A percentile compares a stretch with the other conserved stretches of the same genome.
Conservation (phyloP, 495 filamentous ascomycete genomes). For the Clavariopsis aquatica region DNA sequence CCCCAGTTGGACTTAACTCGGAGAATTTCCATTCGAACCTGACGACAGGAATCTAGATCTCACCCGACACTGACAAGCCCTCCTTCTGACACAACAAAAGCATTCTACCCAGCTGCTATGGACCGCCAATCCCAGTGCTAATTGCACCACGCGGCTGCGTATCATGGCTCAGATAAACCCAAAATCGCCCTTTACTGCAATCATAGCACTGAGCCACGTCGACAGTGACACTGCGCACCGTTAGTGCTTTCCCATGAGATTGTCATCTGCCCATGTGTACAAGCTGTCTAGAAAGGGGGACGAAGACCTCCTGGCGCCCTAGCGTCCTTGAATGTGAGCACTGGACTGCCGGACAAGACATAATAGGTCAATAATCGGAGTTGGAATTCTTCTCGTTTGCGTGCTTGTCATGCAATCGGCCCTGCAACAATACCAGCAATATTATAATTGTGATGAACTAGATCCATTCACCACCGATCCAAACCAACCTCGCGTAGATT, state of each 20-base stretch:
- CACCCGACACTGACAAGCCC: slow-evolving; percentile 38
- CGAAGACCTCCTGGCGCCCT: slow-evolving; percentile 45
- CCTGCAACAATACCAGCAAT: slow-evolving; percentile 49
- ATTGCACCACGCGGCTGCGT: slow-evolving; percentile 42
- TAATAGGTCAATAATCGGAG: no score
- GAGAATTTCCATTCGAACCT: neutral
- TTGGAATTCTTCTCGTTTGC: no score
- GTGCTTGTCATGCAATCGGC: no score
- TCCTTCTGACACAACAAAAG: slow-evolving; percentile 54
- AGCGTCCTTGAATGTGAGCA: no score
- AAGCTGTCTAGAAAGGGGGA: slow-evolving; percentile 59
- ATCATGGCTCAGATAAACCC: slow-evolving; percentile 50
- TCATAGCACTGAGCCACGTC: slow-evolving; percentile 49
- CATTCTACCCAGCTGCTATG: slow-evolving; percentile 41
- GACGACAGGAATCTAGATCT: slow-evolving; percentile 6
- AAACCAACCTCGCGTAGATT: slow-evolving; percentile 49
- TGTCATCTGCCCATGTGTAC: slow-evolving; percentile 57
- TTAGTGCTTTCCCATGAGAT: slow-evolving; percentile 59
- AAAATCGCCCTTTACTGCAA: slow-evolving; percentile 49
- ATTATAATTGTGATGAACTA: no score
- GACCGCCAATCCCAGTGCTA: slow-evolving; percentile 21
- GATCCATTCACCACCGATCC: slow-evolving; percentile 45
- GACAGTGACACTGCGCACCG: slow-evolving; percentile 55
- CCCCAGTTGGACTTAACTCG: no score
- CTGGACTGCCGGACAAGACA: no score